Percentiles rank a stretch among this genome's conserved stretches.
phyloP scores from a whole-genome alignment of 2,329 filamentous ascomycete genomes.

The Verticillium klebahnii region DNA sequence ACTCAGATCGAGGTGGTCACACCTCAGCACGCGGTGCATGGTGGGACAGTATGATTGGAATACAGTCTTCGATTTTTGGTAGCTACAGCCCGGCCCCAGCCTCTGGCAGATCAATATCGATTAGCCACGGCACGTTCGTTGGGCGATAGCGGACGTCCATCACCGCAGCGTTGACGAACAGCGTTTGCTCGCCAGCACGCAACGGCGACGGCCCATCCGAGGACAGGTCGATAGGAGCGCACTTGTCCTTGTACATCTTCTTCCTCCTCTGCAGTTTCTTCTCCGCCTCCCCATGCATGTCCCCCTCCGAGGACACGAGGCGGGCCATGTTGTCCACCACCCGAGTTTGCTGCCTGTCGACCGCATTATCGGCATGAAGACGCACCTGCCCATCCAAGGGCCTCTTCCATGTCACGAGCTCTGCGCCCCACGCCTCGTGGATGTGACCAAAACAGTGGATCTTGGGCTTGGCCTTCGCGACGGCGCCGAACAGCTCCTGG shows the following conservation, averaged over 20 bases:
- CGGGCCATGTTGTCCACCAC: conserved; percentile 29
- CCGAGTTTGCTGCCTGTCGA: conserved; percentile 38
- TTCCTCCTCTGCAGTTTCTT: neutral
- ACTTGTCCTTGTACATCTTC: neutral
- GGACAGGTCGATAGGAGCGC: neutral
- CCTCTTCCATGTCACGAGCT: conserved; percentile 41
- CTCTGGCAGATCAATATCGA: conserved; percentile 2
- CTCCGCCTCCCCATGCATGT: neutral
- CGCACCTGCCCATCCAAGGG: neutral
- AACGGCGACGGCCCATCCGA: conserved; percentile 19
- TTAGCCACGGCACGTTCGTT: conserved; percentile 1
- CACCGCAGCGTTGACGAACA: conserved; percentile 53
- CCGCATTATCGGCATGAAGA: conserved; percentile 24
- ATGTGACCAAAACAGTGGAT: conserved; percentile 33
- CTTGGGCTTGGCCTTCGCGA: conserved; percentile 21
- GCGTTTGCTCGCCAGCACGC: conserved; percentile 35
- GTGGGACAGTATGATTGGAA: neutral
- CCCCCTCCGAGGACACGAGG: neutral
- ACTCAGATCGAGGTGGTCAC: too few species aligned
- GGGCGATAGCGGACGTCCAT: conserved; percentile 39
- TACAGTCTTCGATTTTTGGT: too few species aligned
- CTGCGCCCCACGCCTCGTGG: conserved; percentile 30
- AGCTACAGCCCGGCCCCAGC: neutral
- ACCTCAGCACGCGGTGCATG: neutral
- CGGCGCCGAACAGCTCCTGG: conserved; percentile 22